phyloP scores from a whole-genome alignment of 1,284 basidiomycete genomes.

The Tylopilus sp. region DNA sequence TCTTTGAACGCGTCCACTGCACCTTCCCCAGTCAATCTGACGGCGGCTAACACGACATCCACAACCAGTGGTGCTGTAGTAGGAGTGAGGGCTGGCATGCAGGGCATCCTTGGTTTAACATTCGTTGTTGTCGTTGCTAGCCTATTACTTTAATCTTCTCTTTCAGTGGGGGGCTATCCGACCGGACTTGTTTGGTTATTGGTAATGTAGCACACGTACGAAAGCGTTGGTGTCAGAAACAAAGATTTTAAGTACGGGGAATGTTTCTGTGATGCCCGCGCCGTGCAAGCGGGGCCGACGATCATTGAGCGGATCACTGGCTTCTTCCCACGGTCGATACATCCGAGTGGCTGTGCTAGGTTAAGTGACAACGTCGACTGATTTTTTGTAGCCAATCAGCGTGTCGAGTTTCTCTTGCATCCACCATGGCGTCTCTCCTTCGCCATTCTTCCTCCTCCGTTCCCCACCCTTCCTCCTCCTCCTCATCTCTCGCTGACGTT shows the following conservation, averaged over 20 bases:
- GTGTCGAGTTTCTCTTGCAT: no score
- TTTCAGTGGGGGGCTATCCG: background rate
- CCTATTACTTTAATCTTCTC: conserved; percentile 13
- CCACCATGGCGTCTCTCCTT: conserved; percentile 36
- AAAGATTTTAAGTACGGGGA: no score
- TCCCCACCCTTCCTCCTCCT: conserved; percentile 40
- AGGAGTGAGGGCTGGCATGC: conserved; percentile 2
- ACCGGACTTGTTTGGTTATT: background rate
- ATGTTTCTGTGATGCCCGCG: no score
- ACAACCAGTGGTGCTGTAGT: background rate
- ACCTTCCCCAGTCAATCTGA: conserved; percentile 43
- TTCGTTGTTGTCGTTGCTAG: conserved; percentile 5
- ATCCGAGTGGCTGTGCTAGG: conserved; percentile 20
- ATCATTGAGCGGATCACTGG: no score
- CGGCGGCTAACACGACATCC: conserved; percentile 15
- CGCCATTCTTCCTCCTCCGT: conserved; percentile 37
- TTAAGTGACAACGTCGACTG: conserved; percentile 16
- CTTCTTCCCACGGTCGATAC: no score
- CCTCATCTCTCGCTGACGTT: conserved; percentile 40
- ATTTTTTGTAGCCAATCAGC: conserved; percentile 28
- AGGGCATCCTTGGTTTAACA: conserved; percentile 13
- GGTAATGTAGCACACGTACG: background rate
- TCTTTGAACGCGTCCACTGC: conserved; percentile 34
- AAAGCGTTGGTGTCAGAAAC: background rate
- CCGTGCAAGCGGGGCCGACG: no score